A percentile compares a stretch with the other conserved stretches of the same genome.
These are phyloP conservation scores for Mortierella antarctica DNA, from an alignment of 192 early-diverging fungal species.

Conservation along the genomic window DNA sequence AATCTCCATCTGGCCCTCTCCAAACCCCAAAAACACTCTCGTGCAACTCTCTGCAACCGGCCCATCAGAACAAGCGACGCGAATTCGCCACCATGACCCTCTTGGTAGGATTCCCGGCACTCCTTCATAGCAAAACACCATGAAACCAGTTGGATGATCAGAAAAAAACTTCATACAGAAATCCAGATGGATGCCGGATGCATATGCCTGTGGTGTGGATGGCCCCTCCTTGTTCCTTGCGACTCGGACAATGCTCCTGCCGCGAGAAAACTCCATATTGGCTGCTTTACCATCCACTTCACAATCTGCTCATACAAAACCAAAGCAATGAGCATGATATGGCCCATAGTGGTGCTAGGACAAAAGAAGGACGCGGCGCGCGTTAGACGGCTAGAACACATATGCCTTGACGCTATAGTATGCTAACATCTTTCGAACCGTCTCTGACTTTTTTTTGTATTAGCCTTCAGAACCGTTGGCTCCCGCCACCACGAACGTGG, in stretches of 20 bases:
- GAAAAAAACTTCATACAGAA: slow-evolving; percentile 39
- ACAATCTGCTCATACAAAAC: slow-evolving; percentile 34
- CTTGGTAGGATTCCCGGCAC: slow-evolving; percentile 19
- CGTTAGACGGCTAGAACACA: not conserved
- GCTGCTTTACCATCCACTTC: not conserved
- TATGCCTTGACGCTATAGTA: too few species aligned
- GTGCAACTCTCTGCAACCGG: not conserved
- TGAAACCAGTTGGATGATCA: not conserved
- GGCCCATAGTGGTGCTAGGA: slow-evolving; percentile 22
- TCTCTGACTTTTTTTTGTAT: not conserved
- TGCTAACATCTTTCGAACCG: not conserved
- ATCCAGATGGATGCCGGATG: slow-evolving; percentile 23
- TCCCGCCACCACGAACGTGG: slow-evolving; percentile 29
- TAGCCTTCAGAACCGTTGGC: slow-evolving; percentile 41
- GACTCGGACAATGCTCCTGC: slow-evolving; percentile 5
- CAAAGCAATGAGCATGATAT: not conserved
- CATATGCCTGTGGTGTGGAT: slow-evolving; percentile 14
- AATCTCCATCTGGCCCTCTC: not conserved
- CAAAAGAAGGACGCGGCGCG: slow-evolving; percentile 1
- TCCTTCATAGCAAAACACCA: not conserved
- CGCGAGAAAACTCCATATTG: not conserved
- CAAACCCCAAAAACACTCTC: not conserved
- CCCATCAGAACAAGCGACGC: slow-evolving; percentile 17
- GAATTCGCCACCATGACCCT: slow-evolving; percentile 24
- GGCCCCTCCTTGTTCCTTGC: not conserved